Evolutionary conservation across 768 basidiomycete genomes (phyloP), one percentile per base, ranked within the genome.

Genomic region (Suillus variegatus): DNA sequence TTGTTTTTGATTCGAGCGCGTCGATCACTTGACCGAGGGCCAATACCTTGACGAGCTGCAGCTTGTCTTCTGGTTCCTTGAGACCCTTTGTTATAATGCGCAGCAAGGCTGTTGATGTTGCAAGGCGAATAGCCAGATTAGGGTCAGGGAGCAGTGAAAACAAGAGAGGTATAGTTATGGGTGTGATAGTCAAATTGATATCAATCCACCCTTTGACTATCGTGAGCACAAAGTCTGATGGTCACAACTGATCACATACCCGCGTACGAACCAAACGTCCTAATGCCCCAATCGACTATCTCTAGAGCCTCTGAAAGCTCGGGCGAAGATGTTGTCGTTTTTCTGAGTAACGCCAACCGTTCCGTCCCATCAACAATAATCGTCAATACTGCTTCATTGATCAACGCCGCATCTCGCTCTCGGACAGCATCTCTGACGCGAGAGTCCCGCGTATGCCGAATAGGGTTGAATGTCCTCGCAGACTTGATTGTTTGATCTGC

Each of bases 111-210:
- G 83, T 85, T 22, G 90, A 90, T 3, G 96, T 88, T 2, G 95
- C 91, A 38, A 95, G 80, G 38, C 95, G 92, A 70, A 99, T 89
- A 3, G 91, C 84, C 36, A 94, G 76, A 13, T 90, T 89, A 0
- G 86, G 78, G 72, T 95, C 91, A 18, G 90, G 89, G 46, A 99
- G 85, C 47, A 97, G 83, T 44, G 83, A 86, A 75, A 96, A 95
- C 52, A 97, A 84, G 43, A 99, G 80, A 6, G 91, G 89, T 41
- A 99, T 87, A 2, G 96, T 94, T 16, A 85, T 86, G 14, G 92
- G 93, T 2, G 96, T 98, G 65, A 99, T 91, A 14, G 97, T 95
- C 67, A 99, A 81, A 72, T 94, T 95, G 69, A 99, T 96, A 73
- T 99, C 97, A 69, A 99, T 92, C 97, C 97, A 99, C 16, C 95